A percentile compares a stretch with the other conserved stretches of the same genome.
Conservation (phyloP, 192 early-diverging fungal species). For the Umbelopsis vinacea region DNA sequence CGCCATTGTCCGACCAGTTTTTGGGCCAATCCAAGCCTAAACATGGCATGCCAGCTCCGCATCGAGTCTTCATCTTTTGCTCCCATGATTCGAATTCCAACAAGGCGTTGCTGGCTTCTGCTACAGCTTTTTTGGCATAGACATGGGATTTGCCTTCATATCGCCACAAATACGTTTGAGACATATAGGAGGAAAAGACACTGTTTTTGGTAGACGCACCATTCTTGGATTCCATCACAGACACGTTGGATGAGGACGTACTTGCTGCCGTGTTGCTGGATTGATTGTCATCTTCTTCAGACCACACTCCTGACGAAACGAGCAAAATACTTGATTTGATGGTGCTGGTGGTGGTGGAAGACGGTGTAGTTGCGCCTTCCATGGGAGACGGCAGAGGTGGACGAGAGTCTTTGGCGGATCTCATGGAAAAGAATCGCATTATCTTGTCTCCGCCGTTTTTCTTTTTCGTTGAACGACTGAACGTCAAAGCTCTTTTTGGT, state of each 20-base stretch:
- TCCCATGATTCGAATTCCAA: constrained; percentile 11
- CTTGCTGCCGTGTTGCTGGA: constrained; percentile 3
- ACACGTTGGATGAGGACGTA: constrained; percentile 1
- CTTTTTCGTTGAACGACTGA: not conserved
- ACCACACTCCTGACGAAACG: constrained; percentile 8
- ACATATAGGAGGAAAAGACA: not conserved
- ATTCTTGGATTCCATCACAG: not conserved
- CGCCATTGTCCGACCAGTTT: constrained; percentile 28
- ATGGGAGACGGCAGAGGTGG: not conserved
- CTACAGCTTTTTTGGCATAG: constrained; percentile 16
- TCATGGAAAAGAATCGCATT: constrained; percentile 8
- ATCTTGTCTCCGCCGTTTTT: not conserved
- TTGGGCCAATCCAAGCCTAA: constrained; percentile 44
- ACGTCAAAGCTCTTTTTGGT: constrained; percentile 2
- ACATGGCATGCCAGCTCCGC: not conserved
- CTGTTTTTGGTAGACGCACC: not conserved
- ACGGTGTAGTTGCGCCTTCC: not conserved
- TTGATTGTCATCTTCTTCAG: constrained; percentile 9
- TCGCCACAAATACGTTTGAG: constrained; percentile 7
- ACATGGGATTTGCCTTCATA: constrained; percentile 17
- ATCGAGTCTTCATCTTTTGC: not conserved
- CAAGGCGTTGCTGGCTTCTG: constrained; percentile 1
- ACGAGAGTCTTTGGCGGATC: not conserved
- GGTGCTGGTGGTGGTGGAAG: not conserved
- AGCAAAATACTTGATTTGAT: constrained; percentile 12